phyloP scores from a whole-genome alignment of 352 stramenopile species.

The Blastocystis sp. region DNA sequence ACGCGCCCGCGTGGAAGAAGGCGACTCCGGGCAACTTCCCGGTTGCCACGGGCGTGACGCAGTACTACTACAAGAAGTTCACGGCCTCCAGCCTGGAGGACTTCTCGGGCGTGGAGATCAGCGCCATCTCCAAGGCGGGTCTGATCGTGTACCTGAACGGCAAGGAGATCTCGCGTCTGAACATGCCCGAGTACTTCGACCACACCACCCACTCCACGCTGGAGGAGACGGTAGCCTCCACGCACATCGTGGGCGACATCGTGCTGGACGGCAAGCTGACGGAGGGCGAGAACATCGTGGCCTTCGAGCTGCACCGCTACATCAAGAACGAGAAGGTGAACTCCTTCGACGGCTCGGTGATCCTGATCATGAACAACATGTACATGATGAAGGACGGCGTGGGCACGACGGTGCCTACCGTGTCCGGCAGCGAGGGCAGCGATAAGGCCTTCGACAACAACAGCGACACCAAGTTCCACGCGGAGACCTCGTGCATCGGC shows the following conservation, averaged over 20 bases:
- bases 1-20: background rate
- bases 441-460: conserved; percentile 69
- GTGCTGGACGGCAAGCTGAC: background rate
- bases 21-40: background rate
- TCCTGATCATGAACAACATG: conserved; percentile 21
- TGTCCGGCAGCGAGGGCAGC: background rate
- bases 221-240: background rate
- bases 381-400: conserved; percentile 51
- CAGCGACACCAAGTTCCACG: conserved; percentile 6
- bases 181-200: background rate
- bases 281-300: conserved; percentile 42
- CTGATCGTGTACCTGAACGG: conserved; percentile 2
- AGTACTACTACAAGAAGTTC: background rate
- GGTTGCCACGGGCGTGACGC: background rate
- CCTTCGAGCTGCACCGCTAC: conserved; percentile 27
- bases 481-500: background rate
- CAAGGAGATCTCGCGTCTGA: background rate
- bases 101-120: background rate
- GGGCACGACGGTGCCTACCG: background rate
- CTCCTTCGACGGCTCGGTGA: conserved; percentile 7
- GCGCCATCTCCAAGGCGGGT: background rate
- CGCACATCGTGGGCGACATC: background rate
- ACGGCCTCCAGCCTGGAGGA: background rate
- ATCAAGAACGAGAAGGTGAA: background rate
- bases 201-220: background rate